Percentiles rank a stretch among this genome's conserved stretches.
Conservation (phyloP, 2,329 filamentous ascomycete genomes). For the Paecilomyces fulvus region DNA sequence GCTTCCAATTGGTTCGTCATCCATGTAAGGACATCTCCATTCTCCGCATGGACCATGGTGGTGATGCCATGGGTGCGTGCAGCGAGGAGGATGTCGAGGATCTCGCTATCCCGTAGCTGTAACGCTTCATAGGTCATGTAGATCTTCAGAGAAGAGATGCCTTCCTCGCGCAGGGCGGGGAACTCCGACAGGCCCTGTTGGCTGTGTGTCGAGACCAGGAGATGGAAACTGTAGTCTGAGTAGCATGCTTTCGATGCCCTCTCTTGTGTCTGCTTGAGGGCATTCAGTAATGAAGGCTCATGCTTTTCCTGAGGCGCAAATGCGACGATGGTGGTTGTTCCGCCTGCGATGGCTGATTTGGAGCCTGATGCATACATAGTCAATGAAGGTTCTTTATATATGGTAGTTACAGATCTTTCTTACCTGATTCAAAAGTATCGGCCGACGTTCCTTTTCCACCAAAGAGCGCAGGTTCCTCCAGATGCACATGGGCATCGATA, state of each 20-base stretch:
- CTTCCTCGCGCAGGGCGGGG: slow-evolving; percentile 25
- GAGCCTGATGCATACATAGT: slow-evolving; percentile 19
- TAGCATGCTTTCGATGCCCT: slow-evolving; percentile 39
- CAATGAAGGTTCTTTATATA: not conserved
- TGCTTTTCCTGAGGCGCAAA: slow-evolving; percentile 41
- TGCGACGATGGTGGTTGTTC: slow-evolving; percentile 42
- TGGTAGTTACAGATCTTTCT: not conserved
- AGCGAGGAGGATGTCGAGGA: slow-evolving; percentile 36
- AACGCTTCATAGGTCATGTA: slow-evolving; percentile 41
- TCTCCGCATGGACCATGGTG: slow-evolving; percentile 34
- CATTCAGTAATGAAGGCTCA: slow-evolving; percentile 37
- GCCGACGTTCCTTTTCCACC: slow-evolving; percentile 22
- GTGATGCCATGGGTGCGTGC: slow-evolving; percentile 35
- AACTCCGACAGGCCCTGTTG: slow-evolving; percentile 28
- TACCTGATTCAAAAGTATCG: slow-evolving; percentile 35
- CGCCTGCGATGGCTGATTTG: slow-evolving; percentile 40
- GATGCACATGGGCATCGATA: slow-evolving; percentile 43
- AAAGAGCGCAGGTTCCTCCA: slow-evolving; percentile 30
- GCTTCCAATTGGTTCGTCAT: slow-evolving; percentile 29
- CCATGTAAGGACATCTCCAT: slow-evolving; percentile 36
- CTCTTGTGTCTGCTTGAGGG: slow-evolving; percentile 35
- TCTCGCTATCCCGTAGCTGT: slow-evolving; percentile 31
- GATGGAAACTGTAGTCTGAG: slow-evolving; percentile 45
- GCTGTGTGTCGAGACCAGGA: slow-evolving; percentile 31
- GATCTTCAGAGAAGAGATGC: slow-evolving; percentile 40